These are phyloP conservation scores for Sclerotiophoma versabilis DNA, from an alignment of 2,329 filamentous ascomycete species.

Conservation along the genomic window DNA sequence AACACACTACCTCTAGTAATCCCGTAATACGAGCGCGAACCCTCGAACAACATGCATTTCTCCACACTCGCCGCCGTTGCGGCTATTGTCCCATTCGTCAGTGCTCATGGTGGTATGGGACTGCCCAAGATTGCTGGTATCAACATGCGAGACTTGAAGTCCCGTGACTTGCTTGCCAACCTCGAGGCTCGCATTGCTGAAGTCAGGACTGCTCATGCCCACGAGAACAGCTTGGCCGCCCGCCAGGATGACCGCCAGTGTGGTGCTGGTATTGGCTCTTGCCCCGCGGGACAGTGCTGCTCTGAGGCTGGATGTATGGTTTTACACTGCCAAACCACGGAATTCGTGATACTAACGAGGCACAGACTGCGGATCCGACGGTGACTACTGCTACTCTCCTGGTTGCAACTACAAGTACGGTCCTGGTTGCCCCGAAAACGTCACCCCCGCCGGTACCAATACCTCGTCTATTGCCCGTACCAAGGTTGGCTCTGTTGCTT, in stretches of 20 bases:
- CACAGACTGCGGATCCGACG: conserved; percentile 60
- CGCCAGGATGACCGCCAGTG: conserved; percentile 47
- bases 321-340: neutral
- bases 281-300: conserved; percentile 46
- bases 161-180: conserved; percentile 40
- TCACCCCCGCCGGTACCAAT: conserved; percentile 61
- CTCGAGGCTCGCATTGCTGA: conserved; percentile 36
- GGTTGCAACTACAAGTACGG: conserved; percentile 68
- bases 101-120: conserved; percentile 39
- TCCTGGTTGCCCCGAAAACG: conserved; percentile 67
- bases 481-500: conserved; percentile 61
- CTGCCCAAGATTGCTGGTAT: conserved; percentile 46
- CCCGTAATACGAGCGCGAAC: conserved; percentile 32
- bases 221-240: conserved; percentile 25
- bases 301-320: conserved; percentile 41
- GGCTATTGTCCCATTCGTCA: conserved; percentile 39
- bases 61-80: conserved; percentile 40
- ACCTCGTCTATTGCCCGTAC: conserved; percentile 62
- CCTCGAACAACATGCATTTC: conserved; percentile 41
- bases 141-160: conserved; percentile 46
- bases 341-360: conserved; percentile 17
- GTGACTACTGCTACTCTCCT: conserved; percentile 66
- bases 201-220: conserved; percentile 28
- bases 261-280: conserved; percentile 39
- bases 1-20: conserved; percentile 27